Evolutionary conservation across 2,329 filamentous ascomycete genomes (phyloP).

Genomic region (Phoma sp.): DNA sequence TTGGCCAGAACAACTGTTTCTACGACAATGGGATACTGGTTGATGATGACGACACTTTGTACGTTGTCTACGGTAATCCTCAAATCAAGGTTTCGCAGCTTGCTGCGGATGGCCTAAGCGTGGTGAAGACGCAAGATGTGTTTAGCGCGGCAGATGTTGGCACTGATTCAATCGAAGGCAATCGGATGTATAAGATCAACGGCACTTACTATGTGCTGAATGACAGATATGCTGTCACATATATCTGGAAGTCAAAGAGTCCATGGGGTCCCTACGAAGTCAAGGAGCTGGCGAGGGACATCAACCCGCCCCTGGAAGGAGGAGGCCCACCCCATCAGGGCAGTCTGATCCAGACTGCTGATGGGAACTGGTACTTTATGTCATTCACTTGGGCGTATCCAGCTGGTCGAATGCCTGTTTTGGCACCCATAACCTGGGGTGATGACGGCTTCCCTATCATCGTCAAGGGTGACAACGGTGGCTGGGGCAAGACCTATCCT

Average conservation of each 20-base stretch:
- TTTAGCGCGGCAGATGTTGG: conserved; percentile 43
- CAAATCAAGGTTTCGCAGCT: conserved; percentile 59
- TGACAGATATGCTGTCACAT: conserved; percentile 53
- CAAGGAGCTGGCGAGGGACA: conserved; percentile 51
- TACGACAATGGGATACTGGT: conserved; percentile 64
- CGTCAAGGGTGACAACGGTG: conserved; percentile 48
- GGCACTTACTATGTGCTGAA: conserved; percentile 62
- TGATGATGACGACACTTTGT: conserved; percentile 64
- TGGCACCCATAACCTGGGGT: conserved; percentile 61
- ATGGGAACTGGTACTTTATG: conserved; percentile 66
- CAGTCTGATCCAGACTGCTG: conserved; percentile 57
- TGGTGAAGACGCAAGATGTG: conserved; percentile 53
- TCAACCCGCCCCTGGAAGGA: conserved; percentile 50
- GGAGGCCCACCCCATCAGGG: conserved; percentile 61
- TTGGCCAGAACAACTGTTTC: conserved; percentile 52
- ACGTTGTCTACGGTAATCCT: conserved; percentile 59
- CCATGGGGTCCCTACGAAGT: conserved; percentile 60
- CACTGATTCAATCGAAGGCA: conserved; percentile 55
- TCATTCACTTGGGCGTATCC: conserved; percentile 63
- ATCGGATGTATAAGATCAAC: conserved; percentile 62
- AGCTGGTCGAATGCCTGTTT: conserved; percentile 61
- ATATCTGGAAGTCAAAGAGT: conserved; percentile 56
- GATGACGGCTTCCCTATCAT: conserved; percentile 57
- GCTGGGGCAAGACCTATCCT: conserved; percentile 55
- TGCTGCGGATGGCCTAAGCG: conserved; percentile 54